Conservation (phyloP, 345 rosid genomes). For the Fremontodendron californicum region DNA sequence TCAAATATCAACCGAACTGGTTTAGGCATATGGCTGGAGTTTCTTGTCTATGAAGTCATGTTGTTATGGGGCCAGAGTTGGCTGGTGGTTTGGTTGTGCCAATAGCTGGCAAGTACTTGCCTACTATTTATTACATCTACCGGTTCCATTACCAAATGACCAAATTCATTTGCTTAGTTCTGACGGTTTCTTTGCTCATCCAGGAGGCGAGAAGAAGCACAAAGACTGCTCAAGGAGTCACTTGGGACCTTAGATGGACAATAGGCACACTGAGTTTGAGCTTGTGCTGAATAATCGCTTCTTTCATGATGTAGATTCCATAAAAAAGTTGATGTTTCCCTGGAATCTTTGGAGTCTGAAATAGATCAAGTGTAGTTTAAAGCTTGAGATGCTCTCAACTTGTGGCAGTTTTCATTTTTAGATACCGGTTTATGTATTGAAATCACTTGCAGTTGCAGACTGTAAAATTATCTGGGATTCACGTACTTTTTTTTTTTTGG, state of each 20-base stretch:
- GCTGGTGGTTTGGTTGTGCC: neutral
- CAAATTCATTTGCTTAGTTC: constrained; percentile 1
- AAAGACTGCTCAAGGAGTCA: constrained; percentile 62
- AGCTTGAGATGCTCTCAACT: neutral
- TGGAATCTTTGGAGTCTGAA: neutral
- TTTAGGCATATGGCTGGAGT: neutral
- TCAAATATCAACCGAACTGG: neutral
- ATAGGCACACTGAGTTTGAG: constrained; percentile 1
- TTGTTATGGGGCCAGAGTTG: neutral
- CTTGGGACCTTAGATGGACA: constrained; percentile 61
- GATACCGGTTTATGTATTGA: neutral
- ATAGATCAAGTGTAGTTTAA: neutral
- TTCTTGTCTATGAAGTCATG: neutral
- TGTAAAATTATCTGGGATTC: neutral
- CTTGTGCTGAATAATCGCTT: neutral
- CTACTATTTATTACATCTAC: neutral
- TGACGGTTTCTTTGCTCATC: constrained; percentile 17
- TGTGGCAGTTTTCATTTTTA: neutral
- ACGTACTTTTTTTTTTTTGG: no score
- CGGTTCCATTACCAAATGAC: neutral
- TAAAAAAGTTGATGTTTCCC: neutral
- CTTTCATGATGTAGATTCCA: neutral
- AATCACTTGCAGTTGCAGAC: neutral
- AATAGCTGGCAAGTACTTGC: neutral
- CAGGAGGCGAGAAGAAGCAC: constrained; percentile 84